These are phyloP conservation scores for Podaxis rugospora DNA, from an alignment of 768 basidiomycete genomes.

Conservation along the genomic window DNA sequence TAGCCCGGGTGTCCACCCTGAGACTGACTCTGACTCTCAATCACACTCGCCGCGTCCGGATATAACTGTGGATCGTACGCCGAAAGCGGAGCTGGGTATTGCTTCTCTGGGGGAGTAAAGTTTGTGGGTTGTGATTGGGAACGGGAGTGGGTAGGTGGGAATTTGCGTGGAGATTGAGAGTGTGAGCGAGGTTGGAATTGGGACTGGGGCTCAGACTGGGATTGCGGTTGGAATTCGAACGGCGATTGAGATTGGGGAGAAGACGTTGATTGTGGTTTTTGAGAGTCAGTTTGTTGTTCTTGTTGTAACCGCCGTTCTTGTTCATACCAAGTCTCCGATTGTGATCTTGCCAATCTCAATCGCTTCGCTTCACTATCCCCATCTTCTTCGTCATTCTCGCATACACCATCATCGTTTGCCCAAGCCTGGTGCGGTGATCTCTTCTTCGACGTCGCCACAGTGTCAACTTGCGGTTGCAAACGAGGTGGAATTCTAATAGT, in stretches of 20 bases:
- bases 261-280: no score
- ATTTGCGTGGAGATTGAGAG: background rate
- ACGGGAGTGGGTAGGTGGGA: background rate
- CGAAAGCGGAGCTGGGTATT: slow-evolving; percentile 32
- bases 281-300: background rate
- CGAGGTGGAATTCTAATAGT: background rate
- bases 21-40: slow-evolving; percentile 18
- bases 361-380: slow-evolving; percentile 5
- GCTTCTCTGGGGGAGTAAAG: slow-evolving; percentile 21
- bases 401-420: slow-evolving; percentile 4
- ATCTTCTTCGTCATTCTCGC: background rate
- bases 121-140: background rate
- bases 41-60: slow-evolving; percentile 30
- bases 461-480: background rate
- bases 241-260: background rate
- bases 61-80: slow-evolving; percentile 31
- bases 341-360: slow-evolving; percentile 7
- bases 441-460: background rate
- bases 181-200: background rate
- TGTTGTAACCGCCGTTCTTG: background rate
- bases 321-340: slow-evolving; percentile 8
- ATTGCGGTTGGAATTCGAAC: background rate
- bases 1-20: background rate
- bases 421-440: slow-evolving; percentile 11
- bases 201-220: background rate